Conservation (phyloP, 768 basidiomycete genomes). For the Suillus subalutaceus region DNA sequence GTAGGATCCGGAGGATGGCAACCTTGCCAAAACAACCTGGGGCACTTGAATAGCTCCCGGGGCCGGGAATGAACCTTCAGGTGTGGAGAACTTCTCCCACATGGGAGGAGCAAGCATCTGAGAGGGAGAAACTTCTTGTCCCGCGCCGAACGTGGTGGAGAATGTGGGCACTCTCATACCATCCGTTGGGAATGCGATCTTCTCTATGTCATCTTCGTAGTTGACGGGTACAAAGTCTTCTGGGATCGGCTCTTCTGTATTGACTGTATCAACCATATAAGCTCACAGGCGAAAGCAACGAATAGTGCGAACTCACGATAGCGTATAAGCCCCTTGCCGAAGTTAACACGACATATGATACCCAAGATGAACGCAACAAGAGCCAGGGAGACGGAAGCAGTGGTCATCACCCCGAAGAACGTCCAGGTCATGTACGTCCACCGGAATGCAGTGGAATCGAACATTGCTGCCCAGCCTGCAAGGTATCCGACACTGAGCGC, state of each 20-base stretch:
- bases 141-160: slow-evolving; percentile 40
- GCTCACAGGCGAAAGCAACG: slow-evolving; percentile 7
- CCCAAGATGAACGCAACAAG: slow-evolving; percentile 61
- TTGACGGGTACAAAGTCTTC: slow-evolving; percentile 41
- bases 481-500: slow-evolving; percentile 61
- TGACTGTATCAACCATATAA: slow-evolving; percentile 42
- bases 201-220: slow-evolving; percentile 45
- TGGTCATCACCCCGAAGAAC: slow-evolving; percentile 70
- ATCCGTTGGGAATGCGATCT: slow-evolving; percentile 63
- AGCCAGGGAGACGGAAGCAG: slow-evolving; percentile 59
- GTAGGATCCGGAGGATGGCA: slow-evolving; percentile 29
- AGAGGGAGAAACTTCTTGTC: slow-evolving; percentile 36
- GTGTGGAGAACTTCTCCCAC: slow-evolving; percentile 25
- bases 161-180: slow-evolving; percentile 59
- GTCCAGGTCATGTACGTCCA: slow-evolving; percentile 76
- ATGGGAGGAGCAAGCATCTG: slow-evolving; percentile 40
- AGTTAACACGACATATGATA: slow-evolving; percentile 70
- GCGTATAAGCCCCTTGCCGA: slow-evolving; percentile 71
- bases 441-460: slow-evolving; percentile 70
- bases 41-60: slow-evolving; percentile 26
- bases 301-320: slow-evolving; percentile 52
- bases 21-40: slow-evolving; percentile 39
- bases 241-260: slow-evolving; percentile 52
- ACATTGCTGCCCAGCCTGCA: slow-evolving; percentile 72
- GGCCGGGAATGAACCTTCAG: slow-evolving; percentile 4